Evolutionary conservation across 768 basidiomycete genomes (phyloP).

Genomic region (Agrocybe pediades): DNA sequence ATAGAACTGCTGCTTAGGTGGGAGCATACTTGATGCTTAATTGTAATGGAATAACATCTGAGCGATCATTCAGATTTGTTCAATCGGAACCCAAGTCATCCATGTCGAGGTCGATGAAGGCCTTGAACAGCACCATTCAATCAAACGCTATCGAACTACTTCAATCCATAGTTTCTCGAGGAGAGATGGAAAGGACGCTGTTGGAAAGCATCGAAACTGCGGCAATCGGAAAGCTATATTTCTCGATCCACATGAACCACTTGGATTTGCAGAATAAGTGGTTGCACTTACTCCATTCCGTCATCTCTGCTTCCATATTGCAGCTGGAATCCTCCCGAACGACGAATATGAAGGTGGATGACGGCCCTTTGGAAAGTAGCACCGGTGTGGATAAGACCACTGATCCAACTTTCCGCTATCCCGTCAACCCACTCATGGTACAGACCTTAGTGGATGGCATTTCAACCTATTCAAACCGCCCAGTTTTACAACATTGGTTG

Average conservation of each 20-base stretch:
- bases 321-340: slow-evolving; percentile 31
- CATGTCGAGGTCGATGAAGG: slow-evolving; percentile 52
- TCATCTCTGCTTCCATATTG: slow-evolving; percentile 67
- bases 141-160: slow-evolving; percentile 78
- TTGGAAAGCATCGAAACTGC: slow-evolving; percentile 70
- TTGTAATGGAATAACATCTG: not conserved
- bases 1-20: slow-evolving; percentile 76
- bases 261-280: slow-evolving; percentile 93
- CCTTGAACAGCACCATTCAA: slow-evolving; percentile 68
- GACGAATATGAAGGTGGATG: slow-evolving; percentile 21
- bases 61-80: slow-evolving; percentile 52
- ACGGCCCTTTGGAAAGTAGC: slow-evolving; percentile 32
- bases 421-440: slow-evolving; percentile 71
- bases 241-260: slow-evolving; percentile 64
- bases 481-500: slow-evolving; percentile 92
- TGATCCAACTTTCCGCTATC: slow-evolving; percentile 38
- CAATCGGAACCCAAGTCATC: slow-evolving; percentile 72
- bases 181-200: slow-evolving; percentile 66
- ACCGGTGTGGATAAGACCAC: slow-evolving; percentile 32
- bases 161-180: slow-evolving; percentile 79
- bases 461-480: slow-evolving; percentile 62
- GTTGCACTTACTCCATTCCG: slow-evolving; percentile 85
- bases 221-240: slow-evolving; percentile 75
- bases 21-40: slow-evolving; percentile 21
- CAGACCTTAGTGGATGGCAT: slow-evolving; percentile 86